Base-by-base conservation (phyloP, 139 green algal genomes). In the Chlorokybus atmophyticus region DNA sequence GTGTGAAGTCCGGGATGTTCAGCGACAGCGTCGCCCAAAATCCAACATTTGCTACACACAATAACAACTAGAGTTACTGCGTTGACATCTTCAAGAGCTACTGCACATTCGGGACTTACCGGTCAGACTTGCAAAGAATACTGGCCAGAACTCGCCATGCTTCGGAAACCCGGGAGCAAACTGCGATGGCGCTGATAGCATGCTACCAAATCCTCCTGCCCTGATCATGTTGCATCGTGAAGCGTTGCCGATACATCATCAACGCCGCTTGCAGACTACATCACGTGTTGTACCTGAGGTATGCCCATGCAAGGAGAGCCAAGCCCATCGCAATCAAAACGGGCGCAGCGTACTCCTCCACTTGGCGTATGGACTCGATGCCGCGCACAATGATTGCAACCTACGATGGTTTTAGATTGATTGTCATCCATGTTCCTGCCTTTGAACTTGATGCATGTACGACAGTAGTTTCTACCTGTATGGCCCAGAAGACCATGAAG, bases 1-100 rank as follows among this genome's bases (percentile, higher is more conserved):
- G 29, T 3, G 79, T 81, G 68, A 86, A 88, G 56, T 90, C 83
- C 7, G 77, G 68, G 21, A 93, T 88, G 76, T 93, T 93, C 42
- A 90, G 74, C 4, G 41, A 68, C 24, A 93, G 79, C 0, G 83
- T 93, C 17, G 81, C 79, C 82, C 80, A 88, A 51, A 83, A 83
- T 17, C 79, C 71, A 17, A 89, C 72, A 49, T 87, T 82, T 21
- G 83, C 83, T 3, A n/a, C n/a, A n/a, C n/a, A n/a, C n/a, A n/a
- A n/a, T n/a, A n/a, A n/a, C n/a, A n/a, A n/a, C n/a, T n/a, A n/a
- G n/a, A n/a, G n/a, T n/a, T n/a, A n/a, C n/a, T n/a, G n/a, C n/a
- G n/a, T n/a, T n/a, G n/a, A n/a, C n/a, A n/a, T n/a, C n/a, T n/a
- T n/a, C n/a, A n/a, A n/a, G n/a, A n/a, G n/a, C n/a, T n/a, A n/a